Evolutionary conservation across 2,329 filamentous ascomycete species (phyloP), one percentile per base, ranked within the genome.

Genomic region (Aureobasidium sp.): DNA sequence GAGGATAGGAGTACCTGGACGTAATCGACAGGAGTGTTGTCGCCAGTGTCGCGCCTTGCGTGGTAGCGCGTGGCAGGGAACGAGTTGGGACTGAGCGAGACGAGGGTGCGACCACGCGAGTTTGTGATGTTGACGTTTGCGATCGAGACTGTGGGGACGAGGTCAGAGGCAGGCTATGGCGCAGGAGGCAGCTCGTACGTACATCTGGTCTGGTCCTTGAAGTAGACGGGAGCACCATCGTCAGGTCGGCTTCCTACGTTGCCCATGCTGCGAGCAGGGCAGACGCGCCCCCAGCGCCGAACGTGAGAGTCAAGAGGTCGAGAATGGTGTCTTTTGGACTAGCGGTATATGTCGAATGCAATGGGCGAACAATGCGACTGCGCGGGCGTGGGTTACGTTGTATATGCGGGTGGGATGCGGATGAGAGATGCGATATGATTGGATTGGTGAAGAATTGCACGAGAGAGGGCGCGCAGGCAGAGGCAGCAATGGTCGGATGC

Each of bases 151-250:
- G 75, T 25, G 0, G 31, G 8, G 22, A 27, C 1, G 41, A 52
- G 45, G 17, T 31, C 14, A 61, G 14, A 22, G 52, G 45, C 29
- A 8, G 15, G 12, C 2, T 5, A 20, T 59, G 29, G 34, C 39
- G 47, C 7, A 17, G n/a, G 15, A 29, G 31, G 29, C 12, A 34
- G 29, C 17, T 11, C 12, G 41, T 70, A 79, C 88, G 73, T 82
- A 97, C 94, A 86, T 82, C 91, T 87, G 74, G 85, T 90, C 81
- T 96, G 94, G 74, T 99, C 94, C 79, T 89, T 88, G 73, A 97
- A 81, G 75, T 89, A 95, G 74, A 97, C 80, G 70, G 85, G 78
- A 69, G 85, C 83, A 73, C 86, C 89, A 71, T 97, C 92, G 70
- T 96, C 92, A 71, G 87, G 86, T 77, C 87, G 89, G 81, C 92